phyloP scores from a whole-genome alignment of 73 alveolate species.

The Paramecium pentaurelia region DNA sequence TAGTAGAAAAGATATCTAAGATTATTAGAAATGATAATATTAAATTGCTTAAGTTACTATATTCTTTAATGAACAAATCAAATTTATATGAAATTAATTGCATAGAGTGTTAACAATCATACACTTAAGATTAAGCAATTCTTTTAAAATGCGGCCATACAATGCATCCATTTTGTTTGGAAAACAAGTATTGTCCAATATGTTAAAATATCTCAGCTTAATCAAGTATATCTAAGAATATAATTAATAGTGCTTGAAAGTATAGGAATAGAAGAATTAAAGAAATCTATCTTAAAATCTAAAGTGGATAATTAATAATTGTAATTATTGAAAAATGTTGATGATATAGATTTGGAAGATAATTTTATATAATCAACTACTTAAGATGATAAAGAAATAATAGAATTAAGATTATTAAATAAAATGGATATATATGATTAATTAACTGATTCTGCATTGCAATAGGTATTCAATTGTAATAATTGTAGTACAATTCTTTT shows the following conservation, averaged over 20 bases:
- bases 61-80: background rate
- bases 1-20: background rate
- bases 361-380: background rate
- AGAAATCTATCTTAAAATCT: background rate
- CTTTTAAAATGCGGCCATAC: background rate
- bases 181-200: background rate
- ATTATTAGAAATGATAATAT: constrained; percentile 4
- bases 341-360: background rate
- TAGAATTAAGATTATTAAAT: background rate
- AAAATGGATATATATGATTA: background rate
- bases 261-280: background rate
- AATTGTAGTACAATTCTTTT: background rate
- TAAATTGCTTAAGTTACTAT: background rate
- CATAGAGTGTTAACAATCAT: background rate
- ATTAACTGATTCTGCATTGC: background rate
- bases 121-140: background rate
- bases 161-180: background rate
- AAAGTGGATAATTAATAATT: background rate
- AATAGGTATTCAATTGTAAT: background rate
- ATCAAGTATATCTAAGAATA: background rate
- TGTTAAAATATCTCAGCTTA: background rate
- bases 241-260: background rate
- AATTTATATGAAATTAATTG: background rate
- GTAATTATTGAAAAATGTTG: background rate
- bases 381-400: background rate